Base-by-base conservation (phyloP, 768 basidiomycete species). In the Gymnopilus junonius region DNA sequence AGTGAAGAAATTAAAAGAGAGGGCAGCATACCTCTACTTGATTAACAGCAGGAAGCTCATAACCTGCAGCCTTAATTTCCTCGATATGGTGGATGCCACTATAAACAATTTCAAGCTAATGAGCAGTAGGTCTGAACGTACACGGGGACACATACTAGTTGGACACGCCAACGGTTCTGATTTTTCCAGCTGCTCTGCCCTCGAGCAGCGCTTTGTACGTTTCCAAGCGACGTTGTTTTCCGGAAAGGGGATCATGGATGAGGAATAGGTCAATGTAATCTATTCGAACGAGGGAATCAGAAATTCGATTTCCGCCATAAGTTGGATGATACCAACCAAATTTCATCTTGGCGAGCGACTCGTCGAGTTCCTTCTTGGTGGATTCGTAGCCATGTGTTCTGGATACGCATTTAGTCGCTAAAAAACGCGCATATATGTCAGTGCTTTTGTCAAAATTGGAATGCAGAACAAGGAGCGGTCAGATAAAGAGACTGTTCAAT, bases 111-210 rank as follows among this genome's bases (percentile, higher is more conserved):
- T 21, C 14, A 11, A 39, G 7, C 31, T 17, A 54, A 40, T 31
- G 32, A 50, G 32, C 21, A 12, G 37, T 31, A 15, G 2, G 15
- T 21, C 23, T 12, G 12, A 20, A 25, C 20, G 7, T 14, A 10
- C n/a, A 17, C 69, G 42, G 4, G 6, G 29, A 56, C 12, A 55
- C 89, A 57, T 65, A 92, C 92, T 88, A 95, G 76, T 95, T 95
- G 3, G 91, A 93, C 3, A 94, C 93, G 2, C 93, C 93, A 20
- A 92, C 84, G 6, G 82, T 80, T 64, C 83, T 82, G 54, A 93
- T 82, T 69, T 90, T 91, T 4, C 92, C 92, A 2, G 76, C 83
- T 35, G 77, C 70, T 66, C 83, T 84, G 15, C 85, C 83, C 39
- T 89, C 86, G 6, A 87, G 73, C 25, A 95, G 79, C 4, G 90